Base-by-base conservation (phyloP, 2,329 filamentous ascomycete genomes). In the Penicillium sp. region DNA sequence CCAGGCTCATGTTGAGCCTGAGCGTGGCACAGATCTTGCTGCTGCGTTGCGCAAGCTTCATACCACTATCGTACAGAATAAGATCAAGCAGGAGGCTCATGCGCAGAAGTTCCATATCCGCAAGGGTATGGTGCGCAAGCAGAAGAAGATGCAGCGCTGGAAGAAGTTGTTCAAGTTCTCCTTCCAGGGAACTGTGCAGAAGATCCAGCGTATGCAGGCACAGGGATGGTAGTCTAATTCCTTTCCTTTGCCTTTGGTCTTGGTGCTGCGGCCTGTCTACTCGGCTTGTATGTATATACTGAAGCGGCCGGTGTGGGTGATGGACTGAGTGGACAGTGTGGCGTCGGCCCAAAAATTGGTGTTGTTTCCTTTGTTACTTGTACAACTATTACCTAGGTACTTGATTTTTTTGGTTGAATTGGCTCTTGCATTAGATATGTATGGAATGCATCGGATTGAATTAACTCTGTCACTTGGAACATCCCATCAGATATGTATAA, bases 101-200 rank as follows among this genome's bases (percentile, higher is more conserved):
- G 51, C 52, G 7, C 76, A 79, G 63, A 70, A 66, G 59, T 76
- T 67, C 52, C 74, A 79, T 65, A 65, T 76, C 26, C 60, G 76
- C 26, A 70, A 69, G 53, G 76, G 76, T 35, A 70, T 74, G 70
- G 51, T 65, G 62, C 68, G 60, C 47, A 79, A 78, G 72, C 62
- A 73, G 51, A 35, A 71, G 57, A 66, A 67, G 51, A 69, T 67
- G 51, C 45, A 61, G 52, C 63, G 76, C 53, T 79, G 76, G 76
- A 71, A 74, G 63, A 72, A 66, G 54, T 54, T 77, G 63, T 79
- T 79, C 57, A 74, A 71, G 60, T 72, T 70, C 46, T 76, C 74
- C 11, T 78, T 78, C 60, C 56, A 70, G 52, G 61, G 68, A 40
- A 77, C 76, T 51, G 72, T 77, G 56, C 60, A 51, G 39, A 71